Base-by-base conservation (phyloP, 805 yeast species). In the Candida quercuum region DNA sequence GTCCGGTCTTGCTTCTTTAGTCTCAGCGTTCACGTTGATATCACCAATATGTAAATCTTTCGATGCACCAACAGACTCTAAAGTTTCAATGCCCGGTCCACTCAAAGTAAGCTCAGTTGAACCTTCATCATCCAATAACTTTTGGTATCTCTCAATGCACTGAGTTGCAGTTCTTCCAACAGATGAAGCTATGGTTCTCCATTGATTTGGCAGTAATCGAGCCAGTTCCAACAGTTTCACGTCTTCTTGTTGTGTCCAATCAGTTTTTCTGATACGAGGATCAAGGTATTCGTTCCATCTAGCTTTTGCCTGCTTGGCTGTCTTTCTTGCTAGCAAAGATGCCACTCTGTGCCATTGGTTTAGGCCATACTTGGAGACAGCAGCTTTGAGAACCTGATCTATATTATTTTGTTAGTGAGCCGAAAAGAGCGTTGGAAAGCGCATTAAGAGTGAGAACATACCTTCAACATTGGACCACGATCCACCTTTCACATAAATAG, bases 321-420 rank as follows among this genome's bases (percentile, higher is more conserved):
- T 81, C 59, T 91, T 91, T 56, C 84, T 78, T 6, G 86, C 81
- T 25, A 91, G 63, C 32, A 91, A 67, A 1, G 97, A 87, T 1
- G 96, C 84, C 5, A 91, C 91, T 35, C 96, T 74, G 12, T 93
- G 73, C 99, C 99, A 91, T 52, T 93, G 96, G 49, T 86, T 88
- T 15, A 88, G 66, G 0, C 99, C 99, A 59, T 91, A 91, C 55
- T 91, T 93, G 28, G 93, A 74, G 2, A 93, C 85, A 2, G 96
- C 96, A 0, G 96, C 95, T 46, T 81, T 80, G 30, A 91, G 66
- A 31, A 93, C 82, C 59, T 87, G 91, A 59, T 93, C 99, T 46
- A 22, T 20, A 17, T 16, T 6, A 22, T 4, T 46, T 73, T 15
- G 45, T 43, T 40, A 45, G 45, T 40, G 29, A 13, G 23, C 17